These are phyloP conservation scores for Panellus pusillus DNA, from an alignment of 768 basidiomycete genomes.

Conservation along the genomic window DNA sequence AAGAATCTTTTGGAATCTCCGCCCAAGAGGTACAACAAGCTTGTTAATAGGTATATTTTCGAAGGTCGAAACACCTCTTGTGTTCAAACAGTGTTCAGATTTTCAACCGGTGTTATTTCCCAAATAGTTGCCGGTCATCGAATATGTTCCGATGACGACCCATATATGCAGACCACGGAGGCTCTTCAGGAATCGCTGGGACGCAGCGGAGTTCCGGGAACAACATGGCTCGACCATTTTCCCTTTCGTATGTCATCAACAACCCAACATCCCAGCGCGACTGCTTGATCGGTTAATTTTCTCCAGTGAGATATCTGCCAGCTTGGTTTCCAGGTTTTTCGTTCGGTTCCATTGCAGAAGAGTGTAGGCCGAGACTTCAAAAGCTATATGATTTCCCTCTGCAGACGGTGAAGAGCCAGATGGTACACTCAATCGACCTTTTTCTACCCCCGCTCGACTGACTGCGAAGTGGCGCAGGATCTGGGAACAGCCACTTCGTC, in stretches of 20 bases:
- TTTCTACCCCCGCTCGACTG: neutral
- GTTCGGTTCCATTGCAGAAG: conserved; percentile 33
- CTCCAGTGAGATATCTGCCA: conserved; percentile 39
- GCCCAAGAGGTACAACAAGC: conserved; percentile 7
- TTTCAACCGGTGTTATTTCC: conserved; percentile 25
- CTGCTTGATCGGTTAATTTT: no score
- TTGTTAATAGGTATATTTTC: conserved; percentile 1
- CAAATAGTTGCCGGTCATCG: conserved; percentile 26
- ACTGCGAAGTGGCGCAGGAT: neutral
- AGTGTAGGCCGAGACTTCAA: conserved; percentile 28
- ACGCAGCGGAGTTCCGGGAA: conserved; percentile 18
- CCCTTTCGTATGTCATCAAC: conserved; percentile 27
- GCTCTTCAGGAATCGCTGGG: conserved; percentile 12
- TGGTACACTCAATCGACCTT: conserved; percentile 30
- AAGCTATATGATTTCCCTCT: conserved; percentile 36
- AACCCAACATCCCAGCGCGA: no score
- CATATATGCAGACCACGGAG: conserved; percentile 24
- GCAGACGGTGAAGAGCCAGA: conserved; percentile 22
- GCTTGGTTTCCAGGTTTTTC: conserved; percentile 40
- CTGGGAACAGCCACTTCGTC: neutral
- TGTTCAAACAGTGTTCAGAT: no score
- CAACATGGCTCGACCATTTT: conserved; percentile 25
- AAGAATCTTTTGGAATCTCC: conserved; percentile 27
- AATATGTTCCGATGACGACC: conserved; percentile 25
- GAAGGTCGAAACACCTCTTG: no score